Conservation (phyloP, 306 rosid genomes). For the Abrus pulchellus region DNA sequence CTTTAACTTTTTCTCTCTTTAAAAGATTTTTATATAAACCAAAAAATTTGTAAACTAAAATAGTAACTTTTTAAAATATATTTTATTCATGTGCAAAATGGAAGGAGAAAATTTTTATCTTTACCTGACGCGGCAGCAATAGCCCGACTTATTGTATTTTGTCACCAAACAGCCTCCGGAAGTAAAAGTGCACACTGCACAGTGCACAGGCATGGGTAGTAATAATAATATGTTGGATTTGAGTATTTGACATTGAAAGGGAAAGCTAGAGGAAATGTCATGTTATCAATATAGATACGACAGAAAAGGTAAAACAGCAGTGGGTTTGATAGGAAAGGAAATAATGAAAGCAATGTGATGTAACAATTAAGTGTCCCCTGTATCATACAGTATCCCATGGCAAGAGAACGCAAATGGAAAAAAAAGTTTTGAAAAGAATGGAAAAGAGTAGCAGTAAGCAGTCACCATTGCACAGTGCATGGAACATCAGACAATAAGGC, state of each 20-base stretch:
- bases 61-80: too few relatives aligned
- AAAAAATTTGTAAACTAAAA: too few relatives aligned
- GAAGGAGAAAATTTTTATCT: neutral
- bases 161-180: constrained; percentile 31
- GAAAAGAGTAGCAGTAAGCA: constrained; percentile 23
- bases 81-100: neutral
- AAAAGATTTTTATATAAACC: too few relatives aligned
- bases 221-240: neutral
- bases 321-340: constrained; percentile 37
- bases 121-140: neutral
- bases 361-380: constrained; percentile 48
- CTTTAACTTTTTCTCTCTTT: too few relatives aligned
- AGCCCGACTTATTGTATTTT: constrained; percentile 17
- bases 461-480: constrained; percentile 17
- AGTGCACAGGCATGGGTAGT: neutral
- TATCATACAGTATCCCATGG: constrained; percentile 10
- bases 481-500: constrained; percentile 49
- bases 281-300: constrained; percentile 27
- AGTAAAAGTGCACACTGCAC: constrained; percentile 10
- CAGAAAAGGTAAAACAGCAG: constrained; percentile 38
- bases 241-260: constrained; percentile 37
- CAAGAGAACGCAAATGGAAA: constrained; percentile 41
- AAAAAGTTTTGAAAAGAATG: constrained; percentile 11
- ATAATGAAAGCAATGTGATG: constrained; percentile 57
- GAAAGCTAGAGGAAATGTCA: constrained; percentile 41